These are phyloP conservation scores for Populus nigra DNA, from an alignment of 345 rosid genomes.

Conservation along the genomic window DNA sequence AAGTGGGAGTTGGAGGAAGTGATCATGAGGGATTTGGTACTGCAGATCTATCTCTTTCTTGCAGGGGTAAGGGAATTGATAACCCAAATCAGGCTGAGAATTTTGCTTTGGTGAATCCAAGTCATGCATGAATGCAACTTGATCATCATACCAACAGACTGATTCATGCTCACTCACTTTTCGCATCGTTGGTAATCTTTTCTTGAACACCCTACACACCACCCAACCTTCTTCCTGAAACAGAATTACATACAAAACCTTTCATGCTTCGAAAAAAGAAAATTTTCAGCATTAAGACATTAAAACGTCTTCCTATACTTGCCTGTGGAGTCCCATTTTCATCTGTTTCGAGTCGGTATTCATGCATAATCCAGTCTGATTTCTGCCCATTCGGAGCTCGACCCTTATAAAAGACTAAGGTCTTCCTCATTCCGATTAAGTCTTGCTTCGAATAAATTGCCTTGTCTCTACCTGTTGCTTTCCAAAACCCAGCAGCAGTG, in stretches of 20 bases:
- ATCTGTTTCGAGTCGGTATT: constrained; percentile 57
- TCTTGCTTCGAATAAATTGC: constrained; percentile 29
- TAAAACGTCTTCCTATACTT: constrained; percentile 17
- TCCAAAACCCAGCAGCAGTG: constrained; percentile 40
- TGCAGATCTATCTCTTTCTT: constrained; percentile 73
- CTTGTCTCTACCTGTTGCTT: constrained; percentile 41
- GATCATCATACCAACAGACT: constrained; percentile 82
- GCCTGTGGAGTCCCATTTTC: constrained; percentile 86
- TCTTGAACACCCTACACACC: constrained; percentile 94
- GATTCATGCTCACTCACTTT: constrained; percentile 51
- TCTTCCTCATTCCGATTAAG: constrained; percentile 39
- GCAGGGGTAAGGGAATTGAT: constrained; percentile 54
- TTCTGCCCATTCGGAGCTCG: constrained; percentile 42
- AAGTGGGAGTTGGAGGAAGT: constrained; percentile 73
- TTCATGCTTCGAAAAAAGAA: too few relatives aligned
- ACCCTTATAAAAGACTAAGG: constrained; percentile 36
- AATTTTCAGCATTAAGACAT: neutral
- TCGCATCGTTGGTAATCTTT: constrained; percentile 55
- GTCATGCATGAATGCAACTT: constrained; percentile 62
- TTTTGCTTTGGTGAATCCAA: constrained; percentile 57
- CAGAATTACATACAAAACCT: neutral
- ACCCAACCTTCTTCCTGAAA: constrained; percentile 88
- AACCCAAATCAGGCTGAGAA: constrained; percentile 43
- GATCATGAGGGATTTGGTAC: constrained; percentile 44
- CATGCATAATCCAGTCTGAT: constrained; percentile 44